These are phyloP conservation scores for Oryza punctata DNA, from an alignment of 176 grass and related monocot species.

Conservation along the genomic window DNA sequence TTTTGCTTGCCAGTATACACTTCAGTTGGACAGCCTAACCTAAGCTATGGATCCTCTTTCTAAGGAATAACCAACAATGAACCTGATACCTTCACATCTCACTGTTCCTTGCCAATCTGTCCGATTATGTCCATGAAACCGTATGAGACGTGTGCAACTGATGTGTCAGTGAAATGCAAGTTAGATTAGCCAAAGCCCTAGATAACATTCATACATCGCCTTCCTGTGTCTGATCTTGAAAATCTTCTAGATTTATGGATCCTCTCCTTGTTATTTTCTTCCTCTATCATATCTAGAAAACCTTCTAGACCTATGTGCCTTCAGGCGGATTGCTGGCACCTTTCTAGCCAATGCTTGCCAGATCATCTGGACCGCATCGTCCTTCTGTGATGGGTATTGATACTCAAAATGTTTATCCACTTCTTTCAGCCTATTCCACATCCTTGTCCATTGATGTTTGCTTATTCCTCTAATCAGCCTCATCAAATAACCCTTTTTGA, in stretches of 20 bases:
- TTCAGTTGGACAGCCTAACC: constrained; percentile 8
- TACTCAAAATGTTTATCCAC: constrained; percentile 71
- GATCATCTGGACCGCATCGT: constrained; percentile 88
- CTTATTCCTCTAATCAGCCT: constrained; percentile 49
- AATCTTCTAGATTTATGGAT: constrained; percentile 40
- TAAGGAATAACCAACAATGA: constrained; percentile 6
- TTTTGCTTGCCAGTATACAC: constrained; percentile 14
- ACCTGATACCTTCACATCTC: background rate
- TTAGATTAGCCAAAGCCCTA: constrained; percentile 23
- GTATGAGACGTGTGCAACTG: constrained; percentile 11
- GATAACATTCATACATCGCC: background rate
- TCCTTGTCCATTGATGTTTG: constrained; percentile 54
- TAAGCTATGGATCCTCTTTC: background rate
- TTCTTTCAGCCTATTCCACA: constrained; percentile 72
- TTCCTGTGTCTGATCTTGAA: constrained; percentile 33
- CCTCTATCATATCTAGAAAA: constrained; percentile 52
- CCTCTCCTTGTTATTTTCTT: constrained; percentile 35
- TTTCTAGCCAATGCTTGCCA: constrained; percentile 65
- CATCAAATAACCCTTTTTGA: constrained; percentile 71
- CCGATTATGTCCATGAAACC: constrained; percentile 1
- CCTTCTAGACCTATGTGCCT: constrained; percentile 62
- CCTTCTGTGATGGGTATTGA: constrained; percentile 63
- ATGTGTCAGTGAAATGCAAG: constrained; percentile 35
- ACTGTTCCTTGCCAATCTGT: background rate
- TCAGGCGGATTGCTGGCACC: constrained; percentile 56